Evolutionary conservation across 441 rosid genomes (phyloP).

Genomic region (Mallotus japonicus): DNA sequence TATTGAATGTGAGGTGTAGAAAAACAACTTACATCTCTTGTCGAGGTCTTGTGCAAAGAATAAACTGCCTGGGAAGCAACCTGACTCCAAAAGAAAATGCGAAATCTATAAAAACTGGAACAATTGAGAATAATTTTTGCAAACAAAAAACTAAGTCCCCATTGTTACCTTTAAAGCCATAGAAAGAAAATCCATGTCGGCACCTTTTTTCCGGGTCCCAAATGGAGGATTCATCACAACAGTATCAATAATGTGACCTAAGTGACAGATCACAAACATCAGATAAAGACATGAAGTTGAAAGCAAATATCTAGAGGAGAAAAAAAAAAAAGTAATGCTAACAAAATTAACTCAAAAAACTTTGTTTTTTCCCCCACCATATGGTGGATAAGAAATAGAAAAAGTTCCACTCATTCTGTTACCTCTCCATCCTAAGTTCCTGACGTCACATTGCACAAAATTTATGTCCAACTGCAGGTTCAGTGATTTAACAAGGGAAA

Average conservation of each 20-base stretch:
- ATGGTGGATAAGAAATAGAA: not conserved
- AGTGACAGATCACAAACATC: slow-evolving; percentile 16
- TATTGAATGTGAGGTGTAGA: too few species aligned
- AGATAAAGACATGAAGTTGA: slow-evolving; percentile 12
- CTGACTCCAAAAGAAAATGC: slow-evolving; percentile 33
- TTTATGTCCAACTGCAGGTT: slow-evolving; percentile 72
- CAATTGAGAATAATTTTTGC: not conserved
- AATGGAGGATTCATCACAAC: slow-evolving; percentile 97
- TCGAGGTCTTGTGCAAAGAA: slow-evolving; percentile 95
- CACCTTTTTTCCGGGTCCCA: slow-evolving; percentile 90
- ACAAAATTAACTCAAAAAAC: not conserved
- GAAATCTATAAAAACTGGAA: slow-evolving; percentile 12
- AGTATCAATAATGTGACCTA: slow-evolving; percentile 71
- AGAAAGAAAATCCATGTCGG: slow-evolving; percentile 79
- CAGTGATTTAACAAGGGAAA: slow-evolving; percentile 16
- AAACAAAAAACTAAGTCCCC: not conserved
- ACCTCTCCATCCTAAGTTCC: slow-evolving; percentile 71
- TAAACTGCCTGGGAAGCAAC: slow-evolving; percentile 82
- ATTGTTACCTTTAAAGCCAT: slow-evolving; percentile 62
- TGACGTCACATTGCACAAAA: slow-evolving; percentile 71
- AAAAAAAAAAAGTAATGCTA: not conserved
- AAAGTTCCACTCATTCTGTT: slow-evolving; percentile 6
- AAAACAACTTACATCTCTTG: slow-evolving; percentile 72
- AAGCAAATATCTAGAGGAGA: not conserved
- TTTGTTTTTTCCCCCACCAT: not conserved